phyloP scores from a whole-genome alignment of 768 basidiomycete species.

The Pholiota conissans region DNA sequence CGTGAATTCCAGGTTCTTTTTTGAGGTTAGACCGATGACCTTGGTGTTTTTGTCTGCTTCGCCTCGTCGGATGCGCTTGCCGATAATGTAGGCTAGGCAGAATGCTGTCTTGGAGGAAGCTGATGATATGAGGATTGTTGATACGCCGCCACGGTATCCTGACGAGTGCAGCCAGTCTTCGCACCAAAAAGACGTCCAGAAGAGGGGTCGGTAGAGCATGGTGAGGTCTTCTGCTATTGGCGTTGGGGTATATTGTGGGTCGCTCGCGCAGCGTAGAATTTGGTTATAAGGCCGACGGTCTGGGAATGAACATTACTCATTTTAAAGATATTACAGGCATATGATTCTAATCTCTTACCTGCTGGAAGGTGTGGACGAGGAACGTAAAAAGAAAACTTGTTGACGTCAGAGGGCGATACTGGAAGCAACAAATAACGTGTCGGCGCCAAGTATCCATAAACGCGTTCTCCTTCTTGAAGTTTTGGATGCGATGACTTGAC shows the following conservation, averaged over 20 bases:
- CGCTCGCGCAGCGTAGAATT: constrained; percentile 55
- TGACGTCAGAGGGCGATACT: constrained; percentile 51
- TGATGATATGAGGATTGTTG: constrained; percentile 58
- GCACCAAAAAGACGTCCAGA: constrained; percentile 78
- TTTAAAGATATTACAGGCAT: neutral
- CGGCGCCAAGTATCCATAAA: constrained; percentile 67
- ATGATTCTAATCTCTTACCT: too few species aligned
- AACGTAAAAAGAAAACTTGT: constrained; percentile 55
- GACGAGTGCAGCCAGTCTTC: constrained; percentile 65
- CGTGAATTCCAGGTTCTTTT: constrained; percentile 55
- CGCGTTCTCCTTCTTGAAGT: constrained; percentile 53
- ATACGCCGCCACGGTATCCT: constrained; percentile 48
- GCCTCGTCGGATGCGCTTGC: constrained; percentile 39
- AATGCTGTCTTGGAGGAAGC: constrained; percentile 76
- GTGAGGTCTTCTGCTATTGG: constrained; percentile 56
- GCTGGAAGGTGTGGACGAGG: constrained; percentile 61
- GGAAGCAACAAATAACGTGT: constrained; percentile 55
- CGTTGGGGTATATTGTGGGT: constrained; percentile 52
- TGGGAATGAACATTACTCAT: constrained; percentile 16
- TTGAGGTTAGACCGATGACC: constrained; percentile 63
- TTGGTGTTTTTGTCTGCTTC: constrained; percentile 27
- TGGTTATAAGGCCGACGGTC: constrained; percentile 73
- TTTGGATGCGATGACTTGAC: constrained; percentile 47
- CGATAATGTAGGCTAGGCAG: constrained; percentile 61
- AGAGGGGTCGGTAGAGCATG: constrained; percentile 72